phyloP scores from a whole-genome alignment of 2,329 filamentous ascomycete species.

The Hymenoscyphus fructigenus region DNA sequence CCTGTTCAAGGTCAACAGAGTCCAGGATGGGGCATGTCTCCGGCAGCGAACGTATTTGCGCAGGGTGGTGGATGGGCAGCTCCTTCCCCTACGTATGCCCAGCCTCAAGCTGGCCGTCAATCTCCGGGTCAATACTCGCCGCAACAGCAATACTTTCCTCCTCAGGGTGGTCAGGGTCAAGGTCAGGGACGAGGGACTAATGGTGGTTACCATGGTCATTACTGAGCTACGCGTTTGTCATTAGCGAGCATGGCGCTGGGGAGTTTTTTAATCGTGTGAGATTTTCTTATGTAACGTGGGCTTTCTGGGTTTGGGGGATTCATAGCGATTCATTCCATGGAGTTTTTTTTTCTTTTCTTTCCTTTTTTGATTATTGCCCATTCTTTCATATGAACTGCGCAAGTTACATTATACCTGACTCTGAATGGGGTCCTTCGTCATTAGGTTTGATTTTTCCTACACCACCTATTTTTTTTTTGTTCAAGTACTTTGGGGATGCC shows the following conservation, averaged over 20 bases:
- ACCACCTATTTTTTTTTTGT: not conserved
- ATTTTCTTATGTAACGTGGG: not conserved
- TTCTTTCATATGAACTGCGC: not conserved
- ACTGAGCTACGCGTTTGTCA: not conserved
- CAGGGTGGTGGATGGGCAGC: slow-evolving; percentile 39
- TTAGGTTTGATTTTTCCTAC: not conserved
- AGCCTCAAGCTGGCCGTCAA: slow-evolving; percentile 12
- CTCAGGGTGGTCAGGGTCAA: slow-evolving; percentile 17
- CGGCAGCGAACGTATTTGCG: slow-evolving; percentile 35
- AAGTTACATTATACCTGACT: not conserved
- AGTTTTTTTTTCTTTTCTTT: slow-evolving; percentile 1
- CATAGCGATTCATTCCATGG: slow-evolving; percentile 15
- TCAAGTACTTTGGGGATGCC: not conserved
- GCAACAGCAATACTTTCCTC: slow-evolving; percentile 18
- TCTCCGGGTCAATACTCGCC: slow-evolving; percentile 12
- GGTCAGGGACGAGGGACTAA: slow-evolving; percentile 17
- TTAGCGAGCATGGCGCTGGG: not conserved
- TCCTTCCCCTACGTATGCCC: slow-evolving; percentile 14
- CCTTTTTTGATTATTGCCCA: not conserved
- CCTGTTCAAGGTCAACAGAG: slow-evolving; percentile 29
- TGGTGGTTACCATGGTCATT: slow-evolving; percentile 9
- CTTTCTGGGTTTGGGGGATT: not conserved
- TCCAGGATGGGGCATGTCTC: slow-evolving; percentile 34
- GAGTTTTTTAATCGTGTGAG: not conserved
- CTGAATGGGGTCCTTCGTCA: not conserved